A percentile compares a stretch with the other conserved stretches of the same genome.
Conservation (phyloP, 108 stramenopile species). For the Nitzschia palea region DNA sequence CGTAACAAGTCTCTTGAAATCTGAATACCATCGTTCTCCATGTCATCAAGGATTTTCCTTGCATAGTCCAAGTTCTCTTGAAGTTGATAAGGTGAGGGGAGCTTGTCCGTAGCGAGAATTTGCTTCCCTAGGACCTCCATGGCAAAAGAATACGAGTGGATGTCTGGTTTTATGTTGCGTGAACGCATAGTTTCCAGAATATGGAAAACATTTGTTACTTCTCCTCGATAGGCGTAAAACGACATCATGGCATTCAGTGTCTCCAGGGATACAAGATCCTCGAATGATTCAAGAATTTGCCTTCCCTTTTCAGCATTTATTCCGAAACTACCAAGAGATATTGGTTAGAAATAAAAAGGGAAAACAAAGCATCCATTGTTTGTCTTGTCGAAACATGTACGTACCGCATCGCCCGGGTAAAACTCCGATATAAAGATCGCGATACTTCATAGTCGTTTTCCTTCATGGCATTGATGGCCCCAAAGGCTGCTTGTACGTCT, state of each 20-base stretch:
- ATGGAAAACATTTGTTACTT: slow-evolving; percentile 15
- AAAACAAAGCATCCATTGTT: not conserved
- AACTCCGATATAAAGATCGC: slow-evolving; percentile 48
- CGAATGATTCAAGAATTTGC: slow-evolving; percentile 24
- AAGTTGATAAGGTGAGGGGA: not conserved
- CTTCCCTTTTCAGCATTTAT: slow-evolving; percentile 8
- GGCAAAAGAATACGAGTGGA: slow-evolving; percentile 62
- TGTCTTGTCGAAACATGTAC: not conserved
- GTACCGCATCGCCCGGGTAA: slow-evolving; percentile 45
- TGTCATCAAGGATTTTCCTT: slow-evolving; percentile 37
- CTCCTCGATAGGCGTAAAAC: slow-evolving; percentile 44
- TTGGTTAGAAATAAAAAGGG: not conserved
- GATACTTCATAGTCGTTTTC: slow-evolving; percentile 56
- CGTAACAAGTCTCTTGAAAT: slow-evolving; percentile 38
- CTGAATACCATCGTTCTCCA: slow-evolving; percentile 54
- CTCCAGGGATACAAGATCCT: slow-evolving; percentile 39
- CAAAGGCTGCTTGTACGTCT: slow-evolving; percentile 39
- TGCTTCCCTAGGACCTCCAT: slow-evolving; percentile 59
- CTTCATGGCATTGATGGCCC: slow-evolving; percentile 65
- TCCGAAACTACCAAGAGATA: not conserved
- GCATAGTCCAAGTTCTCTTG: slow-evolving; percentile 28
- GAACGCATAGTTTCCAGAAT: slow-evolving; percentile 25
- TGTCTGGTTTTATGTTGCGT: slow-evolving; percentile 44
- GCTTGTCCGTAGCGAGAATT: slow-evolving; percentile 2
- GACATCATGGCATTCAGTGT: slow-evolving; percentile 48